Percentiles rank a stretch among this genome's conserved stretches.
These are phyloP conservation scores for Venturia pyrina DNA, from an alignment of 2,329 filamentous ascomycete species.

Conservation along the genomic window DNA sequence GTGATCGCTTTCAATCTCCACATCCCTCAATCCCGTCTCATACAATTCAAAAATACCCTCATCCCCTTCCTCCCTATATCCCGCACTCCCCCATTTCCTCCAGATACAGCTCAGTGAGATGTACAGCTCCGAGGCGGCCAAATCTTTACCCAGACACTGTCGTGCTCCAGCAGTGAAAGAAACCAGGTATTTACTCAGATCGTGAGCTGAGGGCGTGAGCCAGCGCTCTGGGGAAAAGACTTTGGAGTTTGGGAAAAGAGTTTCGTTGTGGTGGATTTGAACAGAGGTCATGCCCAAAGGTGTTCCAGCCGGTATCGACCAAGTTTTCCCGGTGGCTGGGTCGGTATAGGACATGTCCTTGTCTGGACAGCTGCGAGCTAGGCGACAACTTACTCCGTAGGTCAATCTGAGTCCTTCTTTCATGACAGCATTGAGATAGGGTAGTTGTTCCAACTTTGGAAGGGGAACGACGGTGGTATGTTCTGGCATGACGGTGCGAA, in stretches of 20 bases:
- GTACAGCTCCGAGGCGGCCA: constrained; percentile 31
- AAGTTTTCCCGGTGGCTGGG: not conserved
- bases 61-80: constrained; percentile 1
- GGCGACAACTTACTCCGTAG: constrained; percentile 19
- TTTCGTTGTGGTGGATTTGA: constrained; percentile 24
- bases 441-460: constrained; percentile 9
- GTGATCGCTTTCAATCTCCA: constrained; percentile 15
- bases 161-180: constrained; percentile 55
- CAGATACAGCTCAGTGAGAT: constrained; percentile 19
- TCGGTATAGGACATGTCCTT: constrained; percentile 14
- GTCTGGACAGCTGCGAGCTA: constrained; percentile 17
- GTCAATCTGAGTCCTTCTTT: constrained; percentile 15
- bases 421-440: constrained; percentile 7
- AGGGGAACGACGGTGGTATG: not conserved
- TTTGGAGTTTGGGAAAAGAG: constrained; percentile 13
- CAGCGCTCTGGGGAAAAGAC: constrained; percentile 38
- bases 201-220: constrained; percentile 33
- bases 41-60: constrained; percentile 18
- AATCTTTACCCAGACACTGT: constrained; percentile 51
- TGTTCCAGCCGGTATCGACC: constrained; percentile 13
- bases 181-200: constrained; percentile 46
- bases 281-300: constrained; percentile 14
- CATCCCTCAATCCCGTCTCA: constrained; percentile 20
- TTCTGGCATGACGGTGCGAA: constrained; percentile 2
- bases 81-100: constrained; percentile 3